phyloP scores from a whole-genome alignment of 306 rosid species.

The Pterocarpus macrocarpus region DNA sequence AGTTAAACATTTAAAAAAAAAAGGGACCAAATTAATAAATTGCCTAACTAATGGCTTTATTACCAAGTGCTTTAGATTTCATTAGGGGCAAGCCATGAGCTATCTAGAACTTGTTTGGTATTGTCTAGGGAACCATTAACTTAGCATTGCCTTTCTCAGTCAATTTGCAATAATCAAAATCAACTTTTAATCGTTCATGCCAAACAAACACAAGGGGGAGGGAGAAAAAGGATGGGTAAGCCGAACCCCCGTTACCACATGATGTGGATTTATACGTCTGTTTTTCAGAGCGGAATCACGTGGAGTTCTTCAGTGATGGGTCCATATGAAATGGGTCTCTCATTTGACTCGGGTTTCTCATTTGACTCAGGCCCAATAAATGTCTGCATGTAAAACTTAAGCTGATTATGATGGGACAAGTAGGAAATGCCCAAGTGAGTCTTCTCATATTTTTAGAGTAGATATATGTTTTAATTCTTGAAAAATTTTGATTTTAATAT shows the following conservation, averaged over 20 bases:
- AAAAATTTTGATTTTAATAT: too few relatives aligned
- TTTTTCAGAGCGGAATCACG: background rate
- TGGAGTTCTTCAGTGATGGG: too few relatives aligned
- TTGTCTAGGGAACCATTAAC: background rate
- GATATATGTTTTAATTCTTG: too few relatives aligned
- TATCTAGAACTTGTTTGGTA: background rate
- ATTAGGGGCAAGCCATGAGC: background rate
- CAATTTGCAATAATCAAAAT: background rate
- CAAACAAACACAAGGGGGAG: background rate
- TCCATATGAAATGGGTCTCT: too few relatives aligned
- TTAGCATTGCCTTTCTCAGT: background rate
- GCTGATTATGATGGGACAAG: too few relatives aligned
- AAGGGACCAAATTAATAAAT: background rate
- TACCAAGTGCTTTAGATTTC: slow-evolving; percentile 11
- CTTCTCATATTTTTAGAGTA: too few relatives aligned
- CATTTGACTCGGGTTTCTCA: too few relatives aligned
- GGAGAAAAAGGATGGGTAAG: background rate
- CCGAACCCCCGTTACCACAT: background rate
- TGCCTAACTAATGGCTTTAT: slow-evolving; percentile 31
- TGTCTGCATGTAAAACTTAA: too few relatives aligned
- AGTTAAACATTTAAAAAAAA: slow-evolving; percentile 1
- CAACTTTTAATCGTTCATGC: background rate
- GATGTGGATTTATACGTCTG: too few relatives aligned
- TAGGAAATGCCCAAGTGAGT: too few relatives aligned
- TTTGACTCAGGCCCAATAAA: too few relatives aligned